Evolutionary conservation across 2,329 filamentous ascomycete species (phyloP).

Genomic region (Calonectria ilicicola): DNA sequence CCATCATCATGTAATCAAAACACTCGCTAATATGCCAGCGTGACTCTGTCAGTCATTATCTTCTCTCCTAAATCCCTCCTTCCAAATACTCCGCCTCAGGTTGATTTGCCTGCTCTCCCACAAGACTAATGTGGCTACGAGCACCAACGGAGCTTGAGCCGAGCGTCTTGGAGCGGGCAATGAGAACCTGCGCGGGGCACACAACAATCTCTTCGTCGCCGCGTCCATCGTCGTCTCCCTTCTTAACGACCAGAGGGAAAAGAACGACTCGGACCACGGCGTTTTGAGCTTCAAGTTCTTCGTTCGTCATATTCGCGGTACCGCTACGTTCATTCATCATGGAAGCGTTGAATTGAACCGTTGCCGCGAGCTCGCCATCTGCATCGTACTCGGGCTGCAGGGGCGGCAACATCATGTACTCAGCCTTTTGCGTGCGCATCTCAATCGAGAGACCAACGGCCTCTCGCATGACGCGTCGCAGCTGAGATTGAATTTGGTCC

Average conservation of each 20-base stretch:
- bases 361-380: conserved; percentile 88
- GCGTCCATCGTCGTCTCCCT: conserved; percentile 87
- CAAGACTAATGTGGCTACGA: conserved; percentile 53
- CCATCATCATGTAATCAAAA: conserved; percentile 22
- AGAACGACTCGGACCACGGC: conserved; percentile 91
- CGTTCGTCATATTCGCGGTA: conserved; percentile 69
- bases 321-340: conserved; percentile 95
- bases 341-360: conserved; percentile 90
- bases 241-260: conserved; percentile 96
- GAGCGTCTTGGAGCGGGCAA: conserved; percentile 66
- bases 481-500: conserved; percentile 82
- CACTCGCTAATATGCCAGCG: conserved; percentile 15
- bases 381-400: conserved; percentile 94
- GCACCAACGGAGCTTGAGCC: conserved; percentile 60
- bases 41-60: conserved; percentile 32
- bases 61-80: conserved; percentile 44
- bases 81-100: conserved; percentile 50
- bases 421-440: conserved; percentile 96
- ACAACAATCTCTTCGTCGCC: conserved; percentile 97
- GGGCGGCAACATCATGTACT: conserved; percentile 98
- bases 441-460: conserved; percentile 93
- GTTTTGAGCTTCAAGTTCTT: conserved; percentile 81
- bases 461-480: conserved; percentile 87
- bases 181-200: conserved; percentile 92
- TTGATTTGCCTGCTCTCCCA: conserved; percentile 48